A percentile compares a stretch with the other conserved stretches of the same genome.
Evolutionary conservation across 176 grass and related monocot species (phyloP).

Genomic region (Olyra latifolia): DNA sequence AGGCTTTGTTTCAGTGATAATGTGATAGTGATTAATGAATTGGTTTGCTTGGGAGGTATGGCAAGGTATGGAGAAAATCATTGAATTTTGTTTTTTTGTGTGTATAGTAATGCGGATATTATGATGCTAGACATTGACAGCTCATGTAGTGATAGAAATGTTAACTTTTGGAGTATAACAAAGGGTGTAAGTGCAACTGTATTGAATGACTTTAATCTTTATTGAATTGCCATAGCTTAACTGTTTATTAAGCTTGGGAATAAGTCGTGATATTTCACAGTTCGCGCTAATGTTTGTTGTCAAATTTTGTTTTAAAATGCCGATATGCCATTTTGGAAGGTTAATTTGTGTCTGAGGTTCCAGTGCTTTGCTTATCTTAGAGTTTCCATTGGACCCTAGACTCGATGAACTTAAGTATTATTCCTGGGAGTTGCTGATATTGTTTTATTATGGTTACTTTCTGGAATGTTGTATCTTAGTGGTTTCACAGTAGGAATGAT

Average conservation of each 20-base stretch:
- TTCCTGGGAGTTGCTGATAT: background rate
- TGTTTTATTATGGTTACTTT: background rate
- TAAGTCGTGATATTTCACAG: background rate
- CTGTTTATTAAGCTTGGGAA: background rate
- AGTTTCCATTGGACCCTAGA: background rate
- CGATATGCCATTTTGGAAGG: background rate
- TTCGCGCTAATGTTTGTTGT: background rate
- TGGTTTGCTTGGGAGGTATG: background rate
- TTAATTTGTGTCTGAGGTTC: background rate
- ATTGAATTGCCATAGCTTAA: background rate
- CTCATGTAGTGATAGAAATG: background rate
- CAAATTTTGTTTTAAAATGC: background rate
- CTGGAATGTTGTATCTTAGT: background rate
- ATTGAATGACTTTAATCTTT: background rate
- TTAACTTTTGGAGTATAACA: background rate
- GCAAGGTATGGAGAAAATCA: background rate
- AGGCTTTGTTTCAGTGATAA: background rate
- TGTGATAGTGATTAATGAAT: background rate
- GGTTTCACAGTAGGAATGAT: background rate
- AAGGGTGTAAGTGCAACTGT: slow-evolving; percentile 1
- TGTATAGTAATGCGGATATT: background rate
- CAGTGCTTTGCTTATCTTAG: background rate
- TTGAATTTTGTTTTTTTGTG: background rate
- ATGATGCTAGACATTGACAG: background rate
- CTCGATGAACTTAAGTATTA: background rate